Evolutionary conservation across 164 flowering plant genomes (phyloP).

Genomic region (Cinnamomum micranthum): DNA sequence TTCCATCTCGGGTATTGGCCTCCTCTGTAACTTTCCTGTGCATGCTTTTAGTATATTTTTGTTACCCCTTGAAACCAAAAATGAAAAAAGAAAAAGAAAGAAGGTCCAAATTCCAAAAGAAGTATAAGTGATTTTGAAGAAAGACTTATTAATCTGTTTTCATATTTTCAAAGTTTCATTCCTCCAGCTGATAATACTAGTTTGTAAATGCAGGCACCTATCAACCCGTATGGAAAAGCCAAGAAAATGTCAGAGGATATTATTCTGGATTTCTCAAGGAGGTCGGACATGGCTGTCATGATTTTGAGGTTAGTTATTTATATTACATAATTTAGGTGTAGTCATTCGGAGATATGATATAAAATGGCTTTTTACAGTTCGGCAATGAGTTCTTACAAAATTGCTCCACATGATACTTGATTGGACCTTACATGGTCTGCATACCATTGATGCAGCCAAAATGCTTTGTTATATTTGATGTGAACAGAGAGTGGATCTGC

Average conservation of each 20-base stretch:
- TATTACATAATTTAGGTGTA: neutral
- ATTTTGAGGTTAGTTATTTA: conserved; percentile 63
- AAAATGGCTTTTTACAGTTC: neutral
- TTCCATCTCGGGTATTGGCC: too few species aligned
- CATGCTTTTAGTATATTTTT: too few species aligned
- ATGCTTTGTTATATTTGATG: too few species aligned
- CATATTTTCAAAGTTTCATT: conserved; percentile 4
- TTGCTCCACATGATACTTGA: too few species aligned
- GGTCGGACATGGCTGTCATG: conserved; percentile 94
- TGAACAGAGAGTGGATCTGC: too few species aligned
- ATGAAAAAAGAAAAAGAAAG: too few species aligned
- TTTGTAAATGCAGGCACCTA: conserved; percentile 55
- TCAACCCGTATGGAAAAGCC: conserved; percentile 98
- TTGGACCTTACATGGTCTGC: too few species aligned
- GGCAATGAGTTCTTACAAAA: neutral
- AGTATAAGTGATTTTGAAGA: neutral
- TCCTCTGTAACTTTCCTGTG: too few species aligned
- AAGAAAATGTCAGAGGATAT: conserved; percentile 99
- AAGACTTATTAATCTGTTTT: neutral
- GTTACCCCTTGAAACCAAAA: too few species aligned
- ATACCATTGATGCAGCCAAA: too few species aligned
- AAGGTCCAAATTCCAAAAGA: too few species aligned
- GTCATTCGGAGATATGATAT: neutral
- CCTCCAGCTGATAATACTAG: neutral
- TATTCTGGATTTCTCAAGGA: conserved; percentile 80